A percentile compares a stretch with the other conserved stretches of the same genome.
phyloP scores from a whole-genome alignment of 306 rosid genomes.

The Pachyrhizus erosus region DNA sequence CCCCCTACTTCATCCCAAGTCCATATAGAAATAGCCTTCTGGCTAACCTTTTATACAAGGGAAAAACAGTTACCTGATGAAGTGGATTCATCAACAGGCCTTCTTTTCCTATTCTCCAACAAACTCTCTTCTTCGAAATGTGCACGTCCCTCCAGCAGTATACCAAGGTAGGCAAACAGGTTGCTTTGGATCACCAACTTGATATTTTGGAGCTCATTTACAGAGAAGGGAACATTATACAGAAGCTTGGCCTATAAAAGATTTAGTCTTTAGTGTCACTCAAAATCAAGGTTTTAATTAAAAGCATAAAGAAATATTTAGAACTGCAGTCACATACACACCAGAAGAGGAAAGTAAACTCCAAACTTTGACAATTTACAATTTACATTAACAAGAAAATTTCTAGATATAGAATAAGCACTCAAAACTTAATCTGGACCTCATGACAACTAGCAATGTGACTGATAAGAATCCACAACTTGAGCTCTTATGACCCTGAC shows the following conservation, averaged over 20 bases:
- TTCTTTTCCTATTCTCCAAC: slow-evolving; percentile 50
- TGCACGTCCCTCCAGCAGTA: slow-evolving; percentile 74
- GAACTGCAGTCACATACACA: slow-evolving; percentile 3
- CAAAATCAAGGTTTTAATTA: slow-evolving; percentile 25
- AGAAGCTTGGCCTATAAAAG: slow-evolving; percentile 71
- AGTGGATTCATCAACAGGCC: slow-evolving; percentile 49
- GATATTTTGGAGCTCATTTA: slow-evolving; percentile 67
- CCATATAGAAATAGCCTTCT: not conserved
- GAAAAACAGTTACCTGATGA: slow-evolving; percentile 58
- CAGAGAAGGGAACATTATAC: slow-evolving; percentile 74
- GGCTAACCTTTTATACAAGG: not conserved
- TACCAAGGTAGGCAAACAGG: slow-evolving; percentile 64
- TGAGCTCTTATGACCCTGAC: not conserved
- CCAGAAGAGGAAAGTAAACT: slow-evolving; percentile 15
- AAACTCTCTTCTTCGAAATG: slow-evolving; percentile 76
- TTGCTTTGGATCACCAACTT: slow-evolving; percentile 76
- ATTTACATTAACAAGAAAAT: not conserved
- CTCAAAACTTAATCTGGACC: not conserved
- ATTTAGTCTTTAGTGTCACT: slow-evolving; percentile 36
- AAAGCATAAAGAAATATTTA: slow-evolving; percentile 4
- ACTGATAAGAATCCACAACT: slow-evolving; percentile 13
- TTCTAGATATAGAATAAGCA: slow-evolving; percentile 18
- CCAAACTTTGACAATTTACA: not conserved
- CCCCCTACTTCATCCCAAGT: slow-evolving; percentile 3
- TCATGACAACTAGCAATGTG: slow-evolving; percentile 9